Evolutionary conservation across 2,329 filamentous ascomycete species (phyloP).

Genomic region (Penicillium sp.): DNA sequence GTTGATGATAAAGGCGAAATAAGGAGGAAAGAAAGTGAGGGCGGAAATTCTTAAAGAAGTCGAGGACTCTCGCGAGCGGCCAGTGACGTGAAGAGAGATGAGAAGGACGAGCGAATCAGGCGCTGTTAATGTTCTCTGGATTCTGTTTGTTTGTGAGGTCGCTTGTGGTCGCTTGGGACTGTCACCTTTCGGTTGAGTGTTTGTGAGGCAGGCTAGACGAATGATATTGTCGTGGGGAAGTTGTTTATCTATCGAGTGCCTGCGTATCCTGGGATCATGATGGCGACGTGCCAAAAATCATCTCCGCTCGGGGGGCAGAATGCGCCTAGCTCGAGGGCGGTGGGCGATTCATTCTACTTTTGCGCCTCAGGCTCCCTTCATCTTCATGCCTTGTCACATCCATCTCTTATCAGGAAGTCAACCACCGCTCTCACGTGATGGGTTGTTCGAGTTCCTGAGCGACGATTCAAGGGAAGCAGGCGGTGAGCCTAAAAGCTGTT

Average conservation of each 20-base stretch:
- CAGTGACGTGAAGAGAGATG: background rate
- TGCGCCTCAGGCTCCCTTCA: background rate
- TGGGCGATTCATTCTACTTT: background rate
- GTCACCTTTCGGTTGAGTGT: too few relatives aligned
- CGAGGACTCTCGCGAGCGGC: background rate
- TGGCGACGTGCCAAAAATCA: slow-evolving; percentile 6
- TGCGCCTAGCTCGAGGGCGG: background rate
- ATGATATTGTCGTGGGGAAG: background rate
- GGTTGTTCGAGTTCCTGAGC: too few relatives aligned
- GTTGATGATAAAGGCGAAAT: background rate
- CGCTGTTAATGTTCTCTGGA: background rate
- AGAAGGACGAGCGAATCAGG: background rate
- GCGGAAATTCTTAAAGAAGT: background rate
- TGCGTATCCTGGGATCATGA: background rate
- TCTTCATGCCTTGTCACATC: background rate
- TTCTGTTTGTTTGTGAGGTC: background rate
- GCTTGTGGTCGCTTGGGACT: background rate
- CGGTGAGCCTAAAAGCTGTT: too few relatives aligned
- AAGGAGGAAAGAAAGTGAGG: too few relatives aligned
- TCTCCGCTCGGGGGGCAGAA: slow-evolving; percentile 7
- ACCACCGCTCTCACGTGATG: too few relatives aligned
- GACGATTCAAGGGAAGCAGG: too few relatives aligned
- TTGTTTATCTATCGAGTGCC: background rate
- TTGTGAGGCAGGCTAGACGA: too few relatives aligned
- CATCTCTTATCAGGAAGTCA: too few relatives aligned